Evolutionary conservation across 2,329 filamentous ascomycete genomes (phyloP), one percentile per base, ranked within the genome.

Genomic region (Mollisiaceae sp.): DNA sequence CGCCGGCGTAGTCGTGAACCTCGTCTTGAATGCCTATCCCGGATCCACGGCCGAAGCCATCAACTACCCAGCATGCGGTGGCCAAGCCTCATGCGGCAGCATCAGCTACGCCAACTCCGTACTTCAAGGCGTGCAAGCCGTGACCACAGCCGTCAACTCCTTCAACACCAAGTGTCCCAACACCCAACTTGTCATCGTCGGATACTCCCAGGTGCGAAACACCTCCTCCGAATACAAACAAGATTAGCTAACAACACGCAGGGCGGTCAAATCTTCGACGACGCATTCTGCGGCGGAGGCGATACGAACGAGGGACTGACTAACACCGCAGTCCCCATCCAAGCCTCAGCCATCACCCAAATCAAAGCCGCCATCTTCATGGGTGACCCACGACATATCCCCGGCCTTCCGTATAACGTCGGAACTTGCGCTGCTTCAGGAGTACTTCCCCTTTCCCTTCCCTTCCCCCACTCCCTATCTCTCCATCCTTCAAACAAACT

Each of bases 291-390:
- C 71, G 86, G 86, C 15, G 86, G 86, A 35, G 80, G 80, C 5
- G 83, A 84, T 64, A 74, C 77, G 4, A 82, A 82, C 60, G 72
- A 78, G 50, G 82, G 82, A 64, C 75, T 84, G 59, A 73, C 76
- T 24, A 82, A 80, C 59, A 82, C 83, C 8, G 79, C 81, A 0
- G 75, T 78, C 11, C 75, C 77, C 43, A 75, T 84, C 47, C 76
- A 79, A 9, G 79, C 81, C 4, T 78, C 78, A 6, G 85, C 85
- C 2, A 76, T 87, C 8, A 78, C 76, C 3, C 82, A 83, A 73
- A 83, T 90, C 70, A 88, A 88, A 76, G 88, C 85, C 0, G 86
- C 83, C 15, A 88, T 90, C 69, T 85, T 89, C 74, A 85, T 89
- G 82, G 88, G 88, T 8, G 83, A 88, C 71, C 89, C 89, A 3